Conservation (phyloP, 495 filamentous ascomycete genomes). For the Aspergillus incahuasiensis region DNA sequence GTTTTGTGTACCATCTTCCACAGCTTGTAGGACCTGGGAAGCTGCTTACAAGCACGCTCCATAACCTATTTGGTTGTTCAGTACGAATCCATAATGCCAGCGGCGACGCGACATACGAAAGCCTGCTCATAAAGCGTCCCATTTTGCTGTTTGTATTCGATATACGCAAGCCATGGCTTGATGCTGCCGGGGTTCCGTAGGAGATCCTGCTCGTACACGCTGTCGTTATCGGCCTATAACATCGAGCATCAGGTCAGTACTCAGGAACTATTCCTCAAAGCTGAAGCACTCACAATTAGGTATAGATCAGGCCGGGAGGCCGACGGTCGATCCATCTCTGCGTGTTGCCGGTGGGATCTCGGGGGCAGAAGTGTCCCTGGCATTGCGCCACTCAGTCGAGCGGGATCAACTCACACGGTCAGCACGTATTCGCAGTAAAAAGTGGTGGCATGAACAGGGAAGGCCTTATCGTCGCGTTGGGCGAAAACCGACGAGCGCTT, state of each 20-base stretch:
- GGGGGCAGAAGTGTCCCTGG: constrained; percentile 58
- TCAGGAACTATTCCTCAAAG: not conserved
- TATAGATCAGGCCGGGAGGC: constrained; percentile 59
- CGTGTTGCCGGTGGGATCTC: constrained; percentile 49
- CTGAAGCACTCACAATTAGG: constrained; percentile 61
- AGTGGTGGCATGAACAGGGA: constrained; percentile 26
- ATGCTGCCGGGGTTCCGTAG: constrained; percentile 77
- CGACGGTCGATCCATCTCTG: constrained; percentile 43
- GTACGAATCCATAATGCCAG: not conserved
- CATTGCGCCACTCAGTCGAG: constrained; percentile 49
- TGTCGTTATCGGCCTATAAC: constrained; percentile 73
- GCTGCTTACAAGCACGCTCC: constrained; percentile 82
- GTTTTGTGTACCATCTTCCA: constrained; percentile 80
- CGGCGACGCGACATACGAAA: constrained; percentile 65
- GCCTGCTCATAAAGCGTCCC: constrained; percentile 85
- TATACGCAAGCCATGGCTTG: constrained; percentile 95
- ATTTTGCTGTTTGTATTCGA: constrained; percentile 85
- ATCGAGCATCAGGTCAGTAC: constrained; percentile 14
- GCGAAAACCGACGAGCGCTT: constrained; percentile 16
- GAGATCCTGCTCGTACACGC: constrained; percentile 94
- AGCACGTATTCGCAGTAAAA: constrained; percentile 26
- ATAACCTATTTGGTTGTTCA: constrained; percentile 43
- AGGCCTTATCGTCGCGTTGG: constrained; percentile 26
- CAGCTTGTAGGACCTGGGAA: constrained; percentile 94
- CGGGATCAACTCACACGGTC: constrained; percentile 37